A percentile compares a stretch with the other conserved stretches of the same genome.
Conservation (phyloP, 2,329 filamentous ascomycete genomes). For the Pestalotiopsis sp. region DNA sequence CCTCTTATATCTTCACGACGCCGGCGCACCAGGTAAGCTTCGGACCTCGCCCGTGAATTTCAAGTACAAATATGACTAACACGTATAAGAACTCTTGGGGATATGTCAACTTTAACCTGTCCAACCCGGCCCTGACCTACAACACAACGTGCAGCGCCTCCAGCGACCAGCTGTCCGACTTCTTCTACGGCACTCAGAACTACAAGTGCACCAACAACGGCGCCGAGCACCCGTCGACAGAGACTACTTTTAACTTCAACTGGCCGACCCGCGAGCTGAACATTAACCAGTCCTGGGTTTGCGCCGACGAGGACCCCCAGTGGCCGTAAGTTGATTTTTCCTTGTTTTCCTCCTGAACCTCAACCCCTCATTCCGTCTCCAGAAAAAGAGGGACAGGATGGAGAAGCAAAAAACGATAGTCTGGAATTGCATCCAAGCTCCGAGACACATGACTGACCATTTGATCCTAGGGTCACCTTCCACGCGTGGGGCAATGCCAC, state of each 20-base stretch:
- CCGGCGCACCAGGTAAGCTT: conserved; percentile 46
- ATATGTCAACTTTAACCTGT: conserved; percentile 50
- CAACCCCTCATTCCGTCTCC: not conserved
- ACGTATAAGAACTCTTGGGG: conserved; percentile 41
- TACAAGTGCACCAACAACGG: conserved; percentile 46
- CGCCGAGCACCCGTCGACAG: conserved; percentile 18
- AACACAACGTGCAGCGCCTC: conserved; percentile 39
- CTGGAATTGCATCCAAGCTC: too few species aligned
- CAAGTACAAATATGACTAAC: not conserved
- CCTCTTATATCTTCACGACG: conserved; percentile 50
- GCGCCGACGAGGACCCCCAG: conserved; percentile 39
- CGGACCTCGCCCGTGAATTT: not conserved
- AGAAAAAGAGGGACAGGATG: too few species aligned
- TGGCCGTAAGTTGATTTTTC: conserved; percentile 36
- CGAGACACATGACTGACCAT: not conserved
- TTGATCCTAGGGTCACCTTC: conserved; percentile 31
- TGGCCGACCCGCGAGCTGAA: conserved; percentile 36
- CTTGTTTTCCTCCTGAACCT: not conserved
- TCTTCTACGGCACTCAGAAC: conserved; percentile 49
- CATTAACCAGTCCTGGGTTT: conserved; percentile 54
- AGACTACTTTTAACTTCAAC: conserved; percentile 42
- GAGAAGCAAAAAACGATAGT: too few species aligned
- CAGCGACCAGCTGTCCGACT: conserved; percentile 47
- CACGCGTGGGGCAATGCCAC: conserved; percentile 19
- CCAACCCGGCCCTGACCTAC: conserved; percentile 45